Conservation (phyloP, 1,139 yeast genomes). For the Pneumocystis oryctolagi region DNA sequence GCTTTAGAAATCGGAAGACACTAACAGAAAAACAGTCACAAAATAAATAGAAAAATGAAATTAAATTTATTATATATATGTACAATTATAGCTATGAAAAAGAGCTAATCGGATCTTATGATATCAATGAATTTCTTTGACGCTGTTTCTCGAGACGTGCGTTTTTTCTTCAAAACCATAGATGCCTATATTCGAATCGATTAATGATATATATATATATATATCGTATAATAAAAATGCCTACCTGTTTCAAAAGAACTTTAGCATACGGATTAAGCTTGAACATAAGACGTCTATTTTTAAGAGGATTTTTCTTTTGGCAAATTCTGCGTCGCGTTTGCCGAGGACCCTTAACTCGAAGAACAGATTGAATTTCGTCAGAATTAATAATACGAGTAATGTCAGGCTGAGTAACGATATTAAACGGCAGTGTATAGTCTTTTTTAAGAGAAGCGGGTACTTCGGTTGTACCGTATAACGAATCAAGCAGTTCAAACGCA, state of each 20-base stretch:
- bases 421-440: conserved; percentile 82
- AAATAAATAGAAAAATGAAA: not conserved
- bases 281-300: conserved; percentile 96
- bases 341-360: conserved; percentile 92
- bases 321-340: conserved; percentile 89
- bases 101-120: not conserved
- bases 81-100: not conserved
- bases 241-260: conserved; percentile 29
- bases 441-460: conserved; percentile 64
- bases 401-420: conserved; percentile 92
- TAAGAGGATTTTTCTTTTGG: conserved; percentile 99
- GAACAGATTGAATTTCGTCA: conserved; percentile 94
- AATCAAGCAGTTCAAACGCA: conserved; percentile 93
- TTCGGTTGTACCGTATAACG: conserved; percentile 91
- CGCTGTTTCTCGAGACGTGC: not conserved
- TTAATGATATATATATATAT: not conserved
- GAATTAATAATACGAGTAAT: conserved; percentile 96
- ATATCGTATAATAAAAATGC: not conserved
- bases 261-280: conserved; percentile 99
- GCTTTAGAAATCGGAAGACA: not conserved
- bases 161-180: not conserved
- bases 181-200: not conserved
- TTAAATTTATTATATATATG: not conserved
- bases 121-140: not conserved
- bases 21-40: not conserved